Evolutionary conservation across 805 yeast genomes (phyloP), one percentile per base, ranked within the genome.

Genomic region (Kuraishia molischiana): DNA sequence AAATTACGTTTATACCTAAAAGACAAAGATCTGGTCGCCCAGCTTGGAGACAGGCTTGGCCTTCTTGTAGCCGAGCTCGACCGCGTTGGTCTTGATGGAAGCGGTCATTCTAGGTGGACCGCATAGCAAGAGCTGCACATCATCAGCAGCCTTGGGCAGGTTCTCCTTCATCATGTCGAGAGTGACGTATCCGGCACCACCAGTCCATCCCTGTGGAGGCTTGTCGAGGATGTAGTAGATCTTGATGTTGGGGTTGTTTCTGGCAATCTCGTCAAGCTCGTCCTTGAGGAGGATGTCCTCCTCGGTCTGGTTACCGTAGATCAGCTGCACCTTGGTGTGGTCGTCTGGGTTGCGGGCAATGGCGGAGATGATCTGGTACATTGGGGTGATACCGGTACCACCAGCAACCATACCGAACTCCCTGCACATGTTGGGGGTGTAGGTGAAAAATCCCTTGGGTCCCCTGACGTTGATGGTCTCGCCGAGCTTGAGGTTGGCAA

Each of bases 301-400:
- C 48, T 74, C 84, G 24, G 77, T 67, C 37, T 80, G 86, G 52
- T 84, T 85, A 50, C 95, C 97, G 55, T 82, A 90, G 31, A 89
- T 56, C 49, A 89, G 68, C 38, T 72, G 66, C 45, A 86, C 76
- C 52, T 77, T 72, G 42, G 97, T 89, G 35, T 67, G 70, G 61
- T 90, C 97, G 14, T 69, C 63, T 19, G 94, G 90, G 56, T 89
- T 77, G 40, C 67, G 63, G 50, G 78, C 77, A 47, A 89, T 79
- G 11, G 94, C 84, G 49, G 84, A 82, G 48, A 89, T 77, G 48
- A 87, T 79, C 66, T 87, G 96, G 61, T 77, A 85, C 96, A 87
- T 87, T 56, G 96, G 96, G 5, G 96, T 82, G 52, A 87, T 82
- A 58, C 97, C 97, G 29, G 97, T 85, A 53, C 97, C 97, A 48